These are phyloP conservation scores for Aphanomyces astaci DNA, from an alignment of 352 stramenopile species.

Conservation along the genomic window DNA sequence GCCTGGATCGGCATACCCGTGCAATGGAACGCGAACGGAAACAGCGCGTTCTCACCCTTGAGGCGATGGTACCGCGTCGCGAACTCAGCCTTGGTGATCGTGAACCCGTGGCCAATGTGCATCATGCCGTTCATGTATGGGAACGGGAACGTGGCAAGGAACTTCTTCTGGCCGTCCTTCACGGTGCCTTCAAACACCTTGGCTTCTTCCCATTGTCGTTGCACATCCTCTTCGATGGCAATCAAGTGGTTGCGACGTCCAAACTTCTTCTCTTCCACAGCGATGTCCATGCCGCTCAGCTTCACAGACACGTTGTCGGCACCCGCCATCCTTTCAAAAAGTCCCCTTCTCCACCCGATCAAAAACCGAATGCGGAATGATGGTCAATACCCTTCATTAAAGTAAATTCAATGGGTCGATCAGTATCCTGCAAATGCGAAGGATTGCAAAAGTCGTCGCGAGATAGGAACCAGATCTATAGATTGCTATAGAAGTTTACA, in stretches of 20 bases:
- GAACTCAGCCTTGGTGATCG: constrained; percentile 97
- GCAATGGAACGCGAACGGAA: constrained; percentile 99
- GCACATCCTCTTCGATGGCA: constrained; percentile 87
- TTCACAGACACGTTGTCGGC: constrained; percentile 72
- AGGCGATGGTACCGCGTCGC: constrained; percentile 90
- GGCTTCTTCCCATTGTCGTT: constrained; percentile 80
- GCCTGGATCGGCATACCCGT: constrained; percentile 99
- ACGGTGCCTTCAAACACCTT: constrained; percentile 88
- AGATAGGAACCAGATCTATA: no score
- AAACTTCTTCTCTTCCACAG: constrained; percentile 69
- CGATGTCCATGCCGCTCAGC: constrained; percentile 75
- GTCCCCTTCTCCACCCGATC: constrained; percentile 8
- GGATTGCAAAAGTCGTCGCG: no score
- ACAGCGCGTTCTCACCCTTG: constrained; percentile 98
- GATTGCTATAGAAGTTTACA: no score
- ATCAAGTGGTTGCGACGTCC: constrained; percentile 85
- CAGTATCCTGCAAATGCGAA: no score
- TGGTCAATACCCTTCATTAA: not conserved
- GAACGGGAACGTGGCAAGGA: constrained; percentile 99
- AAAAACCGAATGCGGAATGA: not conserved
- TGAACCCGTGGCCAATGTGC: constrained; percentile 97
- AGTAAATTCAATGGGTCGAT: no score
- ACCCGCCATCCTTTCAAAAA: constrained; percentile 11
- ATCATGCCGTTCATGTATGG: constrained; percentile 99
- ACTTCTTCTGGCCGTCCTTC: constrained; percentile 86